Evolutionary conservation across 140 eudicot genomes (phyloP).

Genomic region (Flaveria floridana): DNA sequence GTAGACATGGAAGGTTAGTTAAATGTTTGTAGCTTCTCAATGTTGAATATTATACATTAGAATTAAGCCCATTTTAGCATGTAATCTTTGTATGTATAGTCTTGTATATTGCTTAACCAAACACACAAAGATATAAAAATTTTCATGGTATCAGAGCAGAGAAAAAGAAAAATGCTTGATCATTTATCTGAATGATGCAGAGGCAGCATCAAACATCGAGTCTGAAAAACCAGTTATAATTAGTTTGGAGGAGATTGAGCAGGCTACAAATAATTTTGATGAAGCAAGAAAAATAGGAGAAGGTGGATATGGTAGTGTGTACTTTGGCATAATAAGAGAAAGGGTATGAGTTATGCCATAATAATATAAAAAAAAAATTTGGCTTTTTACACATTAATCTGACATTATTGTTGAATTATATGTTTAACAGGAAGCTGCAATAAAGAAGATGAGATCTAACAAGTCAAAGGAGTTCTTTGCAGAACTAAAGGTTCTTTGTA

Average conservation of each 20-base stretch:
- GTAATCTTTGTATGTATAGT: neutral
- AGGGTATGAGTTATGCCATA: slow-evolving; percentile 36
- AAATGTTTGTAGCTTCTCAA: neutral
- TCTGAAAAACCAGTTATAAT: slow-evolving; percentile 56
- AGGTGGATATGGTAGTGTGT: slow-evolving; percentile 67
- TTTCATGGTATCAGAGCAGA: neutral
- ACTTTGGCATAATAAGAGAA: slow-evolving; percentile 55
- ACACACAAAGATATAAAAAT: too few species aligned
- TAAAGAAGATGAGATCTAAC: slow-evolving; percentile 67
- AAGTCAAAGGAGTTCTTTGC: slow-evolving; percentile 68
- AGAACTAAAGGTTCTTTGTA: slow-evolving; percentile 70
- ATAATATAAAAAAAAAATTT: neutral
- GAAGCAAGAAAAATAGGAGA: slow-evolving; percentile 54
- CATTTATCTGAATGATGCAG: slow-evolving; percentile 31
- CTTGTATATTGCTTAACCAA: neutral
- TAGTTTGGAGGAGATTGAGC: slow-evolving; percentile 58
- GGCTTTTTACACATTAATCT: slow-evolving; percentile 12
- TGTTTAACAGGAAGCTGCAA: slow-evolving; percentile 59
- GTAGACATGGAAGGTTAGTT: slow-evolving; percentile 55
- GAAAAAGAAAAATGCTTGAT: neutral
- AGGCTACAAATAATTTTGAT: slow-evolving; percentile 53
- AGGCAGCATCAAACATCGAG: slow-evolving; percentile 48
- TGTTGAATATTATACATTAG: neutral
- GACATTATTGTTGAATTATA: slow-evolving; percentile 12
- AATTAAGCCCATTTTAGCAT: neutral